A percentile compares a stretch with the other conserved stretches of the same genome.
Conservation (phyloP, 2,329 filamentous ascomycete genomes). For the Ophiostoma montium region DNA sequence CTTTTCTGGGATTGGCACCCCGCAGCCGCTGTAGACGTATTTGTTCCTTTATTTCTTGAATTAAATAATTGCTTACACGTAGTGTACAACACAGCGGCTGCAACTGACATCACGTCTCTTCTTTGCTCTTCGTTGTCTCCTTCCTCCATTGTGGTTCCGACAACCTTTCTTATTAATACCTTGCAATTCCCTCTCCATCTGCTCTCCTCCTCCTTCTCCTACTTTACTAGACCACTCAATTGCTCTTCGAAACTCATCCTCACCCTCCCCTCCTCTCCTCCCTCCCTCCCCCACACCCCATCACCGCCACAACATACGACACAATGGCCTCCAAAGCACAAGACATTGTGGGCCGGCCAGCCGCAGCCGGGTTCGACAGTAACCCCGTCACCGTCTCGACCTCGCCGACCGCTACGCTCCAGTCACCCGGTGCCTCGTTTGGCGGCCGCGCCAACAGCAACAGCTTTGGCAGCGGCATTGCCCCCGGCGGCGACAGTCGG, state of each 20-base stretch:
- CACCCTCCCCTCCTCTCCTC: background rate
- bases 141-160: too few relatives aligned
- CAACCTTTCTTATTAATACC: too few relatives aligned
- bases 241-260: background rate
- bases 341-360: constrained; percentile 23
- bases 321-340: constrained; percentile 13
- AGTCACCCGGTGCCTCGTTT: constrained; percentile 19
- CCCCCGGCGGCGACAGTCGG: constrained; percentile 21
- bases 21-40: background rate
- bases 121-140: too few relatives aligned
- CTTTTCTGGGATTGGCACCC: background rate
- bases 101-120: background rate
- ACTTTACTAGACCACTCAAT: too few relatives aligned
- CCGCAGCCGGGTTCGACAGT: constrained; percentile 24
- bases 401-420: constrained; percentile 62
- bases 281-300: background rate
- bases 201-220: too few relatives aligned
- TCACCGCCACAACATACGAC: background rate
- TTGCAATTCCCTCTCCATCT: too few relatives aligned
- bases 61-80: background rate
- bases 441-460: constrained; percentile 13
- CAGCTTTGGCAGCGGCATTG: constrained; percentile 19
- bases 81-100: background rate
- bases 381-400: constrained; percentile 51
- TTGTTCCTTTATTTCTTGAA: background rate